Percentiles rank a stretch among this genome's conserved stretches.
These are phyloP conservation scores for Sphagnurus paluster DNA, from an alignment of 1,284 basidiomycete genomes.

Conservation along the genomic window DNA sequence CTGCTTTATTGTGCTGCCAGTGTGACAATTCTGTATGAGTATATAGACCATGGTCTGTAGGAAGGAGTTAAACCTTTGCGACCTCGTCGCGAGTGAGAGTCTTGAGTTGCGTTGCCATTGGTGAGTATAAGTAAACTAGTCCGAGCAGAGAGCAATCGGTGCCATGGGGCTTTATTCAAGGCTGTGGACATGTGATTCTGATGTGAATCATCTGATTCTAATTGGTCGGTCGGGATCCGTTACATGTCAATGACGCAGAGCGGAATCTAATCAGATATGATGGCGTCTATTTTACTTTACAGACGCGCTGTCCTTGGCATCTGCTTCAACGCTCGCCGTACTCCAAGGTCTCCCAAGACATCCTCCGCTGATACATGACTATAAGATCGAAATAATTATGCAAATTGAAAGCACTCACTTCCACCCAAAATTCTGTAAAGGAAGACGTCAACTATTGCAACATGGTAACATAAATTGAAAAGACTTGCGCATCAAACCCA, in stretches of 20 bases:
- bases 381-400: conserved; percentile 21
- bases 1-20: conserved; percentile 66
- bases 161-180: conserved; percentile 1
- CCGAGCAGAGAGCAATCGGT: neutral
- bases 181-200: conserved; percentile 16
- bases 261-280: conserved; percentile 2
- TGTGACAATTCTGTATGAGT: conserved; percentile 41
- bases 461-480: neutral
- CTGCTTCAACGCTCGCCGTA: conserved; percentile 60
- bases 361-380: conserved; percentile 42
- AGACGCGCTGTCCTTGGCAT: conserved; percentile 60
- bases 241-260: neutral
- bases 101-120: conserved; percentile 46
- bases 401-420: conserved; percentile 27
- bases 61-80: conserved; percentile 41
- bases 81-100: conserved; percentile 54
- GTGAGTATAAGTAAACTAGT: no score
- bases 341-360: conserved; percentile 64
- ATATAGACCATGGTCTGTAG: neutral
- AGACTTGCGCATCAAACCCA: conserved; percentile 51
- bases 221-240: neutral
- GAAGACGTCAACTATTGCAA: neutral
- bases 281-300: no score
- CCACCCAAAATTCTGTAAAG: conserved; percentile 39
- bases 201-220: conserved; percentile 3